Conservation (phyloP, 2,329 filamentous ascomycete genomes). For the Claviceps purpurea region DNA sequence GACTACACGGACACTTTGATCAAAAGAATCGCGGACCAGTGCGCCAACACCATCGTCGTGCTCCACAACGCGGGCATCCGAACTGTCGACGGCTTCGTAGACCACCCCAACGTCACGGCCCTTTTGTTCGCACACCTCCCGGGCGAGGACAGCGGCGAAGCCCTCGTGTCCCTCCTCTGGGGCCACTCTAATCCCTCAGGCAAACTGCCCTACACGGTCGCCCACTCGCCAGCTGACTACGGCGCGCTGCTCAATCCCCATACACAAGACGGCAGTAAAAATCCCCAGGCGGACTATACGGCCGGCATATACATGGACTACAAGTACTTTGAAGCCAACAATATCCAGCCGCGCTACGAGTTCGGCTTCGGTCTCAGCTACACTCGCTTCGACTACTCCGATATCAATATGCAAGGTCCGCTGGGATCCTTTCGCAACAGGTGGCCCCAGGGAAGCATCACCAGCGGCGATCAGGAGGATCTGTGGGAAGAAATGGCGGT, state of each 20-base stretch:
- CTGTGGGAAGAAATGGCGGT: constrained; percentile 33
- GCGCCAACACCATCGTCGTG: constrained; percentile 49
- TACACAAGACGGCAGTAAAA: constrained; percentile 33
- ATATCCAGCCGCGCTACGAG: constrained; percentile 37
- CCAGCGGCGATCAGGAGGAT: constrained; percentile 30
- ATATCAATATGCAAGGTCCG: constrained; percentile 22
- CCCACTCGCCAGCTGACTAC: constrained; percentile 43
- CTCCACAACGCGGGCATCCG: constrained; percentile 45
- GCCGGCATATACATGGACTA: constrained; percentile 42
- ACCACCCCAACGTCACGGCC: constrained; percentile 50
- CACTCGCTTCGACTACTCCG: constrained; percentile 36
- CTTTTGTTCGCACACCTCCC: constrained; percentile 52
- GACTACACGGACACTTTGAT: constrained; percentile 49
- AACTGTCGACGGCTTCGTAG: constrained; percentile 46
- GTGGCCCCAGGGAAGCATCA: constrained; percentile 26
- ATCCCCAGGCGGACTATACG: constrained; percentile 37
- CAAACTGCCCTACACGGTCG: constrained; percentile 48
- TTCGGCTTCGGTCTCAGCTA: constrained; percentile 46
- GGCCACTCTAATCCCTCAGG: constrained; percentile 44
- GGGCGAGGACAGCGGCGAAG: constrained; percentile 47
- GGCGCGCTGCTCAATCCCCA: constrained; percentile 27
- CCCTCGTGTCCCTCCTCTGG: constrained; percentile 42
- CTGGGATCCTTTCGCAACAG: constrained; percentile 13
- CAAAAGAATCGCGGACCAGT: constrained; percentile 40
- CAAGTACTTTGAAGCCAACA: constrained; percentile 35